Conservation (phyloP, 306 rosid species). For the Comarum palustre region DNA sequence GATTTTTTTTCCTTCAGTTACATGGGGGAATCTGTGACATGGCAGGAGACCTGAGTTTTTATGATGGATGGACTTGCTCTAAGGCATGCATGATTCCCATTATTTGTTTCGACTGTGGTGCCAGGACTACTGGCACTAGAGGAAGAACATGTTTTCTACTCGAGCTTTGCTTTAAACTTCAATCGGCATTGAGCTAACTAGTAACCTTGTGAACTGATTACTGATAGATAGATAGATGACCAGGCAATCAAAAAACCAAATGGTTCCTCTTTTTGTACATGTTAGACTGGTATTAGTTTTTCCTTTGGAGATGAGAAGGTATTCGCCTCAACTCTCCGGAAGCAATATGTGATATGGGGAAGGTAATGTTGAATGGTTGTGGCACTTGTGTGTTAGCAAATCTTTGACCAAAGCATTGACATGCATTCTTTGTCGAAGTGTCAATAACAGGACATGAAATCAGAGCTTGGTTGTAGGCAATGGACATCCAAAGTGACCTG, state of each 20-base stretch:
- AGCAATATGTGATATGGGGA: background rate
- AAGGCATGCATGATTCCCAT: background rate
- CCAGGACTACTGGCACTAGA: background rate
- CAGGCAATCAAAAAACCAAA: background rate
- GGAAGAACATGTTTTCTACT: background rate
- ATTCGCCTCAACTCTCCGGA: background rate
- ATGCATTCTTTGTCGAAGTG: background rate
- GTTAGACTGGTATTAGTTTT: background rate
- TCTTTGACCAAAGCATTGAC: background rate
- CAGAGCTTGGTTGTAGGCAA: background rate
- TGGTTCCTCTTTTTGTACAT: background rate
- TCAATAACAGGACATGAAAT: background rate
- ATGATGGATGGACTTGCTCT: too few relatives aligned
- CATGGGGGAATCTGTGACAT: too few relatives aligned
- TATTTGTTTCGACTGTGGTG: too few relatives aligned
- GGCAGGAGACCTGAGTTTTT: too few relatives aligned
- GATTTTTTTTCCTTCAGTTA: too few relatives aligned
- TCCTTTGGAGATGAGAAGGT: background rate
- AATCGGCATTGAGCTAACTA: background rate
- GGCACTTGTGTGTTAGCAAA: background rate
- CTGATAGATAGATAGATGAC: background rate
- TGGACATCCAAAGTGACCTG: background rate
- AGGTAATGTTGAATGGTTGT: background rate
- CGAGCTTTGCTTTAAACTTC: background rate
- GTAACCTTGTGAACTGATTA: background rate